Percentiles rank a stretch among this genome's conserved stretches.
phyloP scores from a whole-genome alignment of 768 basidiomycete genomes.

The Pleurotus tuber-regium region DNA sequence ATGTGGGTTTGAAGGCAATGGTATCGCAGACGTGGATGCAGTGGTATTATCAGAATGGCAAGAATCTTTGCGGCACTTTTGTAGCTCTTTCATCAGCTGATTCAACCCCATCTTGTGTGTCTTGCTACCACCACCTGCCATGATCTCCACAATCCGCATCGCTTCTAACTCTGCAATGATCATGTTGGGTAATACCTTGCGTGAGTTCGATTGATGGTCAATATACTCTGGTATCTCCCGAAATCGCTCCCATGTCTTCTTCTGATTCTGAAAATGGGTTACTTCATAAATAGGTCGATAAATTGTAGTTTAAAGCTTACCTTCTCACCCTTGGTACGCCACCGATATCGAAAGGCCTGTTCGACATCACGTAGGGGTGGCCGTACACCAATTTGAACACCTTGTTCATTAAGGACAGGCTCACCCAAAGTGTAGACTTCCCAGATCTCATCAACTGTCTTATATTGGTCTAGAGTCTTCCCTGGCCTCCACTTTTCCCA shows the following conservation, averaged over 20 bases:
- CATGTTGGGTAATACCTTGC: neutral
- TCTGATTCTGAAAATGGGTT: no score
- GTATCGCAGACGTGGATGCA: no score
- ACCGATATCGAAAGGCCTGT: constrained; percentile 17
- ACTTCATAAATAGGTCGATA: no score
- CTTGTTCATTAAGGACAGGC: constrained; percentile 14
- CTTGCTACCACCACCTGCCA: neutral
- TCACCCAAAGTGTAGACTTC: constrained; percentile 18
- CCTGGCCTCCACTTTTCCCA: constrained; percentile 25
- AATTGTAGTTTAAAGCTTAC: no score
- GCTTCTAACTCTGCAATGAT: neutral
- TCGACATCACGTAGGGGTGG: constrained; percentile 24
- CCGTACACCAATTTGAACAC: constrained; percentile 21
- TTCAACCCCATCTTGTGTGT: neutral
- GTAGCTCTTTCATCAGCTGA: neutral
- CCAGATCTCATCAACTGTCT: constrained; percentile 18
- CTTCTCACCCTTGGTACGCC: constrained; percentile 35
- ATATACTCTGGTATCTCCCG: constrained; percentile 13
- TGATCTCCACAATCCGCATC: neutral
- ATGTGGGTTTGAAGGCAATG: no score
- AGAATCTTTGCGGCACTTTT: neutral
- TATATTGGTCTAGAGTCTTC: constrained; percentile 19
- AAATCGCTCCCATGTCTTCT: constrained; percentile 10
- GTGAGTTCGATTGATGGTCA: neutral
- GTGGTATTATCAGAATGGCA: no score